Evolutionary conservation across 768 basidiomycete species (phyloP), one percentile per base, ranked within the genome.

Genomic region (Porphyrellus cyaneotinctus): DNA sequence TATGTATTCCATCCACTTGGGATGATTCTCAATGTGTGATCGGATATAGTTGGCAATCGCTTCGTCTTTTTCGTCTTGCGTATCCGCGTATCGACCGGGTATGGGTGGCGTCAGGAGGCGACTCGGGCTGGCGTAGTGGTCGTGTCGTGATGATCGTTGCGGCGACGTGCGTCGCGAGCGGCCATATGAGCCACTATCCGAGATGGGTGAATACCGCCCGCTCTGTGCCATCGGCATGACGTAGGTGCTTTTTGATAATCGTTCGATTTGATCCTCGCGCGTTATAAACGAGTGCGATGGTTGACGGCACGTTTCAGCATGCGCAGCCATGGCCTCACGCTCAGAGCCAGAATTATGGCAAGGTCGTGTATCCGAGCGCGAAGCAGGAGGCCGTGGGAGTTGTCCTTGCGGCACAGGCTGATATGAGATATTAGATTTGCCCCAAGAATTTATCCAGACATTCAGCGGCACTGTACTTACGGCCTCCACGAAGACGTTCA

Each of bases 401-500:
- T 65, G 61, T 11, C 68, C 68, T 44, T 62, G 65, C 0, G 58
- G 61, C 10, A 47, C 26, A 17, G 63, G 69, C 67, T 69, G 44
- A 45, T 10, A n/a, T 18, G 13, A 45, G 22, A 49, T 24, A 44
- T 69, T 12, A 60, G 51, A 51, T 36, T 14, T 17, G 24, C 32
- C 26, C n/a, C 22, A 49, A 32, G 15, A 11, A 13, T 1, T 41
- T 37, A 28, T 33, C 15, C n/a, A 8, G 13, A 2, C 18, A 8
- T 12, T 31, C 13, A n/a, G 37, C 24, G 15, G 17, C 15, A 46
- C 0, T 17, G 39, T 7, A 73, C 77, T 54, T 45, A 86, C 85
- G 54, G 72, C 64, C 67, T 88, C 86, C 23, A 89, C 76, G 28
- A 78, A 75, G 23, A 86, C 63, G 20, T 78, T 75, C 24, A 89